phyloP scores from a whole-genome alignment of 2,329 filamentous ascomycete genomes.

The Alternaria arborescens region DNA sequence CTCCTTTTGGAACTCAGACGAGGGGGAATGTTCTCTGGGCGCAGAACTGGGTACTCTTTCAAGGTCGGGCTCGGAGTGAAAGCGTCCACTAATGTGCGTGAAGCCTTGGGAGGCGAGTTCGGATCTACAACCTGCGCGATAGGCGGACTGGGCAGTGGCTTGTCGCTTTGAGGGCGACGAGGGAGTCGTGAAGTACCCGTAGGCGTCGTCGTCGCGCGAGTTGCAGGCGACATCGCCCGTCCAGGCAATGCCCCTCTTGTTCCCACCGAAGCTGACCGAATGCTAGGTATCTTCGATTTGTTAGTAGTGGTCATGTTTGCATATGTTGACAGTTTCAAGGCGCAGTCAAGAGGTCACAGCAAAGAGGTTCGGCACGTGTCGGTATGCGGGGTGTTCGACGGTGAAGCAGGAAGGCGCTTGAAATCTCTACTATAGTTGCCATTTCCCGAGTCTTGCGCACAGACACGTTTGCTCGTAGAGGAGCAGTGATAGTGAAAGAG shows the following conservation, averaged over 20 bases:
- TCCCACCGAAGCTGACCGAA: conserved; percentile 12
- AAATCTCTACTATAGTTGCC: conserved; percentile 6
- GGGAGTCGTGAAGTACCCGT: conserved; percentile 39
- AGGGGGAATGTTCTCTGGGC: conserved; percentile 35
- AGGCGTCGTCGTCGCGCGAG: conserved; percentile 10
- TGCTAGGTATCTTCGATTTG: conserved; percentile 21
- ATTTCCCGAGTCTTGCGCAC: conserved; percentile 3
- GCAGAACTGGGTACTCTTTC: conserved; percentile 40
- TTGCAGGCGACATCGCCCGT: conserved; percentile 3
- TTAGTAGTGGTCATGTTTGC: conserved; percentile 9
- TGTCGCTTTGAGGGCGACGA: conserved; percentile 39
- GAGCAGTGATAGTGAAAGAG: conserved; percentile 21
- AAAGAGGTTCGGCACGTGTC: conserved; percentile 1
- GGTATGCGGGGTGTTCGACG: not conserved
- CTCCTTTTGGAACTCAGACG: conserved; percentile 28
- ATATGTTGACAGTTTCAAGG: conserved; percentile 12
- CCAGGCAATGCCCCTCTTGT: conserved; percentile 22
- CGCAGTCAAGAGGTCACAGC: conserved; percentile 6
- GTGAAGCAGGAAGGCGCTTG: not conserved
- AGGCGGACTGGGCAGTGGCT: conserved; percentile 53
- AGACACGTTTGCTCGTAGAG: not conserved
- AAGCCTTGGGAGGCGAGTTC: conserved; percentile 47
- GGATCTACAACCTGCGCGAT: conserved; percentile 42
- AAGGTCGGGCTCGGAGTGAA: conserved; percentile 42
- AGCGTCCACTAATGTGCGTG: conserved; percentile 52